Evolutionary conservation across 1,139 yeast species (phyloP), one percentile per base, ranked within the genome.

Genomic region (Pichia sp.): DNA sequence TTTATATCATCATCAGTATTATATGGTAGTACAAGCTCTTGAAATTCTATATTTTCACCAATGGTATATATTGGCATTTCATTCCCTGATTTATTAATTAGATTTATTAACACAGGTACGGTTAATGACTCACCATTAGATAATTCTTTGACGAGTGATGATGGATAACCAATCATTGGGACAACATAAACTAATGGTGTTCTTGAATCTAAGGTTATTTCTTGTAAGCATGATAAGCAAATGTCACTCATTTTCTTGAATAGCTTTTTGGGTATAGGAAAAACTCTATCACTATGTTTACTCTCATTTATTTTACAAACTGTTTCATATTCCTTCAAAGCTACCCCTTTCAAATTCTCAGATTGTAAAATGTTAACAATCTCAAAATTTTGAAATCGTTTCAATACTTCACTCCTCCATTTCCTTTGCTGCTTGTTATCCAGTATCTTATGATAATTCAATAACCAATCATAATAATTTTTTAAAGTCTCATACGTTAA

Each of bases 301-400:
- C 2, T 7, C 5, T 36, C 23, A 12, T 45, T 23, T 1, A 39
- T 42, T 7, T 22, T 26, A 7, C 23, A n/a, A 7, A 42, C 42
- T 18, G 35, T 44, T 7, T 34, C 27, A 7, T 5, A 12, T 18
- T 32, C 36, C 15, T 32, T 32, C 11, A 18, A 32, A 18, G 9
- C 18, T n/a, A 45, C 16, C 13, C 40, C 27, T 32, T 32, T 23
- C 7, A 16, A 3, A 18, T 20, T 20, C 3, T 44, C 42, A 12
- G 18, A 23, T 4, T 47, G 24, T 23, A 49, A 26, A 12, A 49
- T 35, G 9, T 45, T 39, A 5, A 60, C 59, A 5, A 60, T 38
- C 38, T 61, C 62, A 20, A 59, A 45, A n/a, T 56, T 50, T 15
- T 53, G 51, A 16, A 56, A 58, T 20, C 44, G 44, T 5, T 50